Conservation (phyloP, 2,329 filamentous ascomycete genomes). For the Cladophialophora chaetospira region DNA sequence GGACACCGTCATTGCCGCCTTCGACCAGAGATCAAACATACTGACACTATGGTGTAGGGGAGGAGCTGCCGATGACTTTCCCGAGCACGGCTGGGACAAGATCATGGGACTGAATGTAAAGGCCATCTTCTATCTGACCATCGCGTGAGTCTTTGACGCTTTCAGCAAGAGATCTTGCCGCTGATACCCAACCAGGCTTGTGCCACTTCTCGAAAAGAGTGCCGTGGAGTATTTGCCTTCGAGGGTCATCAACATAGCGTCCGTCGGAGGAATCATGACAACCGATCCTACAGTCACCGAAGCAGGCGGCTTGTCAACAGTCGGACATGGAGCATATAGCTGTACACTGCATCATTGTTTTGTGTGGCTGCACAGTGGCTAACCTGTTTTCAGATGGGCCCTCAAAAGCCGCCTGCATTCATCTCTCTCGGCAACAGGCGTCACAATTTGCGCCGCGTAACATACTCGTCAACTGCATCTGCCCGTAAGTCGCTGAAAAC, state of each 20-base stretch:
- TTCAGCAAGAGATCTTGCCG: neutral
- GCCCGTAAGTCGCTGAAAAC: slow-evolving; percentile 31
- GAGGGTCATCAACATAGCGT: slow-evolving; percentile 57
- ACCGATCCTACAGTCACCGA: slow-evolving; percentile 48
- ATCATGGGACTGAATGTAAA: slow-evolving; percentile 59
- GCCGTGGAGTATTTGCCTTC: slow-evolving; percentile 41
- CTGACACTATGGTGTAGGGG: slow-evolving; percentile 40
- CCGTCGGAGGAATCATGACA: slow-evolving; percentile 48
- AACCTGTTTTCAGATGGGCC: slow-evolving; percentile 44
- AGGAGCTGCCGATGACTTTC: slow-evolving; percentile 60
- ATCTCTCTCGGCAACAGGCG: slow-evolving; percentile 54
- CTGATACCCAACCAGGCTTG: neutral
- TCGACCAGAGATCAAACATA: slow-evolving; percentile 49
- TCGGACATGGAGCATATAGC: slow-evolving; percentile 54
- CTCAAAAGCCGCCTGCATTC: slow-evolving; percentile 56
- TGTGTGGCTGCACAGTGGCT: neutral
- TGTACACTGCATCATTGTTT: slow-evolving; percentile 34
- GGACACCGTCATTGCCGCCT: neutral
- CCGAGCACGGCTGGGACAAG: slow-evolving; percentile 60
- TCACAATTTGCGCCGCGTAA: slow-evolving; percentile 54
- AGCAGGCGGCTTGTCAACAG: slow-evolving; percentile 55
- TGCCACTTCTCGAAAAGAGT: neutral
- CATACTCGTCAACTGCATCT: slow-evolving; percentile 53
- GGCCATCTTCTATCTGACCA: slow-evolving; percentile 50
- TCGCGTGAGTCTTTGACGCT: slow-evolving; percentile 33